Conservation (phyloP, 1,284 basidiomycete species). For the Phaffia rhodozyma region DNA sequence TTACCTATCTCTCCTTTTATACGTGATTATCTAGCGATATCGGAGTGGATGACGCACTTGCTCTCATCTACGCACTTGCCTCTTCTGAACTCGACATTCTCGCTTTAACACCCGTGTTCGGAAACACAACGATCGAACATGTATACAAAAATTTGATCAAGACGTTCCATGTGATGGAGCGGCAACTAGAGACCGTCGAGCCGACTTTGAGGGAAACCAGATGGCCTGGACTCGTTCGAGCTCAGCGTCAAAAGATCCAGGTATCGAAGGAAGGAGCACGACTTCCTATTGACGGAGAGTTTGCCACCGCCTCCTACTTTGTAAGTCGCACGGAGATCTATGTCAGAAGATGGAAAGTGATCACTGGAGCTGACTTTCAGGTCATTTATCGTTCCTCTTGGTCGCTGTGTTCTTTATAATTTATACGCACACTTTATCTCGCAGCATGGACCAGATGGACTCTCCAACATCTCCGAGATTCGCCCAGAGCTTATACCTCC, state of each 20-base stretch:
- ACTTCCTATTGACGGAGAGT: constrained; percentile 62
- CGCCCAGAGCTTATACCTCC: constrained; percentile 59
- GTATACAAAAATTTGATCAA: constrained; percentile 57
- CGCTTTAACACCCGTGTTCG: constrained; percentile 64
- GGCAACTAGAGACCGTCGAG: constrained; percentile 49
- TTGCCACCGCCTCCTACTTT: constrained; percentile 77
- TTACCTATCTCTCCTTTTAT: too few relatives aligned
- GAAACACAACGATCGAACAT: constrained; percentile 52
- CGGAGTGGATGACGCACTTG: constrained; percentile 82
- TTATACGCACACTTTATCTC: not conserved
- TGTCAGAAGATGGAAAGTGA: too few relatives aligned
- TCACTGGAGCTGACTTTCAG: not conserved
- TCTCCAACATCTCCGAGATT: constrained; percentile 55
- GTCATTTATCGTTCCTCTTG: not conserved
- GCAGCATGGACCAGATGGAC: constrained; percentile 58
- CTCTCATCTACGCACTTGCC: constrained; percentile 40
- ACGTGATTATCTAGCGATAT: not conserved
- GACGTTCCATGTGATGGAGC: constrained; percentile 56
- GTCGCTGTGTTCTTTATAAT: not conserved
- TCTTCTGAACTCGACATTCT: constrained; percentile 50
- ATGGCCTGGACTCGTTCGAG: constrained; percentile 48
- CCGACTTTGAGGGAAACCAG: constrained; percentile 41
- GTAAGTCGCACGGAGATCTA: constrained; percentile 24
- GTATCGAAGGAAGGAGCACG: constrained; percentile 47
- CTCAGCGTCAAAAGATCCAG: constrained; percentile 46